Base-by-base conservation (phyloP, 768 basidiomycete genomes). In the Hortiboletus campestris region DNA sequence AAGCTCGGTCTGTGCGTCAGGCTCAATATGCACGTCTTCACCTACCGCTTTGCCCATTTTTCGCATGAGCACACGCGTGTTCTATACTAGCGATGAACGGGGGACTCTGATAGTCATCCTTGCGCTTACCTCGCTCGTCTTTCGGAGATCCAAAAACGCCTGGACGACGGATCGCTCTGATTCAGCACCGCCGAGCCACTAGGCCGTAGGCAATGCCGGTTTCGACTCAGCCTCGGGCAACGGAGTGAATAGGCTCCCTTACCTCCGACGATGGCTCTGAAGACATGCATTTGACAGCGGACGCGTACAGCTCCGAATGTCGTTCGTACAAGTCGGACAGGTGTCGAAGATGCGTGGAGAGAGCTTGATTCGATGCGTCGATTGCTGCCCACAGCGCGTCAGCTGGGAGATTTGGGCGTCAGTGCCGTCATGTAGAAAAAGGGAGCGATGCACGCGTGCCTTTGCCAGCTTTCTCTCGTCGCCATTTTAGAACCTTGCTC, bases 401-500 rank as follows among this genome's bases (percentile, higher is more conserved):
- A 9, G 89, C 89, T 90, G 56, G 11, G 31, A 17, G 1, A 53
- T 22, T 49, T 44, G 49, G 34, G 28, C 31, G 40, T 50, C 14
- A 61, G 55, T 25, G 32, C 7, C 14, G 28, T 39, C 39, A 56
- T n/a, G 25, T 7, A 16, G 16, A 28, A 16, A n/a, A 32, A 17
- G 6, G 3, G 28, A 43, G 28, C 9, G 35, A 34, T 42, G 51
- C 34, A 31, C 38, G 28, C 54, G 53, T 59, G 84, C 91, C 86
- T 69, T 83, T 75, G 32, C 72, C 75, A 14, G 75, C 71, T 43
- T 87, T 78, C 41, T 85, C 82, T 63, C 84, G 82, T 41, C 91
- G 82, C 96, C 96, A 98, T 63, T 84, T 85, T 59, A 97, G 74
- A 4, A 99, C 97, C 70, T 91, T 87, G 31, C 91, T 85, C 12